Evolutionary conservation across 1,139 yeast species (phyloP).

Genomic region (Entelexis sorbosivorans): DNA sequence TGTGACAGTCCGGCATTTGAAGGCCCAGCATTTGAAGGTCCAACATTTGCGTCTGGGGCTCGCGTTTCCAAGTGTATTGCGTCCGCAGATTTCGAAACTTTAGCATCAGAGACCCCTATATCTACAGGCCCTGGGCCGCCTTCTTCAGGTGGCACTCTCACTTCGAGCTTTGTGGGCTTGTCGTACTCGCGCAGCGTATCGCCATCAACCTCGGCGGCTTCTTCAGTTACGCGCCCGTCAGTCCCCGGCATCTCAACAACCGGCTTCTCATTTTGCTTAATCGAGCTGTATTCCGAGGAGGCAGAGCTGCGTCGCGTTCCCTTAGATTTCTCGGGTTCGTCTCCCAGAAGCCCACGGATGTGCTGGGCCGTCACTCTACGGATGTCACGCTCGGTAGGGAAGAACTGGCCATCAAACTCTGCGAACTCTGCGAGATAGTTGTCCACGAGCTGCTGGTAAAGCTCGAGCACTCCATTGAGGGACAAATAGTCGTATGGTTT

Average conservation of each 20-base stretch:
- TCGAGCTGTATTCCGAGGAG: neutral
- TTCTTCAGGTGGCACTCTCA: no score
- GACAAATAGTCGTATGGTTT: constrained; percentile 56
- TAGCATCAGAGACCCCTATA: no score
- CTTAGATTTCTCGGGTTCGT: constrained; percentile 8
- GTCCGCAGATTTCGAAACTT: no score
- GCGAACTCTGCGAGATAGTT: constrained; percentile 80
- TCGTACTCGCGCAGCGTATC: no score
- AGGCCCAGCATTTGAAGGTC: no score
- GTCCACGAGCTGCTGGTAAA: constrained; percentile 71
- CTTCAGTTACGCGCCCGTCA: neutral
- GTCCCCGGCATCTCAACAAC: neutral
- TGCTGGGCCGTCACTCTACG: constrained; percentile 85
- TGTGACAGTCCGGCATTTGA: no score
- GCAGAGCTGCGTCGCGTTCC: constrained; percentile 1
- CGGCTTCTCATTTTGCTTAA: neutral
- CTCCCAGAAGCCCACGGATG: constrained; percentile 52
- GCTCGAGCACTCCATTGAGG: constrained; percentile 57
- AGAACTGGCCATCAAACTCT: constrained; percentile 64
- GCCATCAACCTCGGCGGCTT: neutral
- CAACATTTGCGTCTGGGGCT: no score
- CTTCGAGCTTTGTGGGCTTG: no score
- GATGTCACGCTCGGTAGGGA: constrained; percentile 91
- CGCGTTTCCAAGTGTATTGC: no score
- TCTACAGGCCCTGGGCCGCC: no score